phyloP scores from a whole-genome alignment of 2,329 filamentous ascomycete species.

The Apiospora malaysiana region DNA sequence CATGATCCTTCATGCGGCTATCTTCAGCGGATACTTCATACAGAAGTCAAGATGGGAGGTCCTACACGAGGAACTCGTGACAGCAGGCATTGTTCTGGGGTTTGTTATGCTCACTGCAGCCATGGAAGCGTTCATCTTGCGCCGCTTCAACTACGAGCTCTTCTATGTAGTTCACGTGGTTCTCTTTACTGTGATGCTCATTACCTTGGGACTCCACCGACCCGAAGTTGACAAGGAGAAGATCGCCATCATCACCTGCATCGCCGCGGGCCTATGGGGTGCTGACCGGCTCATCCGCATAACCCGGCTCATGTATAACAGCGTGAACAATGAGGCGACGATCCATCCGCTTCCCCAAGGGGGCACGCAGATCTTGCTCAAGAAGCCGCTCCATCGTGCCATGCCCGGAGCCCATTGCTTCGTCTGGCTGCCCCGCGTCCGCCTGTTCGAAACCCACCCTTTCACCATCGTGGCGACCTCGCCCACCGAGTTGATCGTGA shows the following conservation, averaged over 20 bases:
- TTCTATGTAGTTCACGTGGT: constrained; percentile 53
- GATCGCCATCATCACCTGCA: constrained; percentile 45
- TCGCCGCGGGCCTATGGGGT: constrained; percentile 49
- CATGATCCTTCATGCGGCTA: constrained; percentile 43
- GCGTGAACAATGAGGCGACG: constrained; percentile 46
- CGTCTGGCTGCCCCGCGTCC: constrained; percentile 66
- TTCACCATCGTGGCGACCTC: constrained; percentile 63
- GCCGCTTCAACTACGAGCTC: constrained; percentile 50
- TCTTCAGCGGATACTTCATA: constrained; percentile 42
- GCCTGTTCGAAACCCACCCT: constrained; percentile 64
- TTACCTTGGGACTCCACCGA: constrained; percentile 50
- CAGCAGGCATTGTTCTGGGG: constrained; percentile 44
- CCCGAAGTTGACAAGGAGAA: constrained; percentile 44
- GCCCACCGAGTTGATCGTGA: constrained; percentile 64
- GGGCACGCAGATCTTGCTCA: constrained; percentile 53
- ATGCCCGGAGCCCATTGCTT: constrained; percentile 66
- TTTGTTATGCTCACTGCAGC: constrained; percentile 46
- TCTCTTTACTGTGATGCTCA: constrained; percentile 47
- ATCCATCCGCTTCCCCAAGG: constrained; percentile 50
- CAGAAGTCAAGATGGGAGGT: constrained; percentile 28
- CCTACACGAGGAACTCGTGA: constrained; percentile 38
- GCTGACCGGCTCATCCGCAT: constrained; percentile 50
- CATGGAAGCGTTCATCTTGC: constrained; percentile 40
- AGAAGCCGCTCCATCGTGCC: constrained; percentile 50
- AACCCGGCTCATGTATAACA: constrained; percentile 43